phyloP scores from a whole-genome alignment of 495 filamentous ascomycete species.

The Aspergillus funiculosus region DNA sequence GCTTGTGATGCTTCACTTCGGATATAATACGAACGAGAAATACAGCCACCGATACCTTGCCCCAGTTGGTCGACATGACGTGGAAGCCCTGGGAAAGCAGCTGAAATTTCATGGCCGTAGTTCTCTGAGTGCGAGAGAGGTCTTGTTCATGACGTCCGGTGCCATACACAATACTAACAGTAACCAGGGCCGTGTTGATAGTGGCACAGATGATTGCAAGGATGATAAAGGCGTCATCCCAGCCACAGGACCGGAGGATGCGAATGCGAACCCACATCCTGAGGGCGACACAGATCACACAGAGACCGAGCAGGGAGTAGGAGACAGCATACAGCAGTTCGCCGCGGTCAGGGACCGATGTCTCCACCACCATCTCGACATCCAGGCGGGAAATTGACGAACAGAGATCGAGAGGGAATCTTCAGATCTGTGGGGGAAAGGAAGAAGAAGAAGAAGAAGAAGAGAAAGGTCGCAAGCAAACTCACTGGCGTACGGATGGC shows the following conservation, averaged over 20 bases:
- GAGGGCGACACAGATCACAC: background rate
- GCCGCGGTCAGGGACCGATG: conserved; percentile 1
- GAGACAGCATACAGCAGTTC: conserved; percentile 10
- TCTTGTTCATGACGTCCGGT: conserved; percentile 5
- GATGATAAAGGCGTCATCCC: conserved; percentile 13
- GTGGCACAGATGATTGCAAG: conserved; percentile 6
- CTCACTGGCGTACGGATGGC: no score
- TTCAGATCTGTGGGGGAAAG: no score
- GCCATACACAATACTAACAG: conserved; percentile 4
- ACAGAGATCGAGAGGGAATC: no score
- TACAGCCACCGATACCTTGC: conserved; percentile 13
- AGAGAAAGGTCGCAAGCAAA: no score
- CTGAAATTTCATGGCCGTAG: conserved; percentile 8
- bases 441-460: no score
- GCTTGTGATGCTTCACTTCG: conserved; percentile 7
- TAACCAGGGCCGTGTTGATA: conserved; percentile 6
- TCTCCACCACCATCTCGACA: no score
- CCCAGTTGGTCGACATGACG: conserved; percentile 17
- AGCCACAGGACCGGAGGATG: conserved; percentile 8
- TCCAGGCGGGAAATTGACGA: no score
- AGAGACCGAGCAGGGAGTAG: conserved; percentile 7
- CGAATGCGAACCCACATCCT: conserved; percentile 7
- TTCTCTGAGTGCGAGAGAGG: background rate
- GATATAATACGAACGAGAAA: conserved; percentile 15
- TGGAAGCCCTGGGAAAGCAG: conserved; percentile 13